These are phyloP conservation scores for Leccinellum albellum DNA, from an alignment of 768 basidiomycete species.

Conservation along the genomic window DNA sequence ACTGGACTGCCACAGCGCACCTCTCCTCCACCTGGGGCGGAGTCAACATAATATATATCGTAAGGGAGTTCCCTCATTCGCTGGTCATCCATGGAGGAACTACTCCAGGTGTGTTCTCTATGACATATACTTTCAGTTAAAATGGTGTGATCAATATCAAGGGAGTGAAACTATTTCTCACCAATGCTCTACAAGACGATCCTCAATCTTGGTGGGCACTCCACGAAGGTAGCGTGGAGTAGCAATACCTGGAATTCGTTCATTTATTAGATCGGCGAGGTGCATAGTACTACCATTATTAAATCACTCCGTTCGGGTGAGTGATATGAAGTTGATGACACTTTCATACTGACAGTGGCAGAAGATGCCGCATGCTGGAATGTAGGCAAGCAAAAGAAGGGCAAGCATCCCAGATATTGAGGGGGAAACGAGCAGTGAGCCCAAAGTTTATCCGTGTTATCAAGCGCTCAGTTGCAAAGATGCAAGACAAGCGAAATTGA, in stretches of 20 bases:
- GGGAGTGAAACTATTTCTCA: neutral
- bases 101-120: neutral
- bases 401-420: neutral
- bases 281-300: neutral
- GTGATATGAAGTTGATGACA: neutral
- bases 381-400: slow-evolving; percentile 8
- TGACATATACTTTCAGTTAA: neutral
- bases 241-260: neutral
- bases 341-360: neutral
- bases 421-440: neutral
- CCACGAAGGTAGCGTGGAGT: neutral
- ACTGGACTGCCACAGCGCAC: too few relatives aligned
- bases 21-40: neutral
- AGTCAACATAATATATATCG: neutral
- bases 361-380: neutral
- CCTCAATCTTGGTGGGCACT: neutral
- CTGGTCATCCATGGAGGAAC: neutral
- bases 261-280: neutral
- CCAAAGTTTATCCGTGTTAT: neutral
- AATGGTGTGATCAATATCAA: neutral
- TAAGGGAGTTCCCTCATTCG: neutral
- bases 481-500: neutral
- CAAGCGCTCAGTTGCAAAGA: neutral
- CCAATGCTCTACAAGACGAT: neutral
- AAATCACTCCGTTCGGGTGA: neutral